Evolutionary conservation across 1,139 yeast genomes (phyloP), one percentile per base, ranked within the genome.

Genomic region (Yamadazyma diddensiae): DNA sequence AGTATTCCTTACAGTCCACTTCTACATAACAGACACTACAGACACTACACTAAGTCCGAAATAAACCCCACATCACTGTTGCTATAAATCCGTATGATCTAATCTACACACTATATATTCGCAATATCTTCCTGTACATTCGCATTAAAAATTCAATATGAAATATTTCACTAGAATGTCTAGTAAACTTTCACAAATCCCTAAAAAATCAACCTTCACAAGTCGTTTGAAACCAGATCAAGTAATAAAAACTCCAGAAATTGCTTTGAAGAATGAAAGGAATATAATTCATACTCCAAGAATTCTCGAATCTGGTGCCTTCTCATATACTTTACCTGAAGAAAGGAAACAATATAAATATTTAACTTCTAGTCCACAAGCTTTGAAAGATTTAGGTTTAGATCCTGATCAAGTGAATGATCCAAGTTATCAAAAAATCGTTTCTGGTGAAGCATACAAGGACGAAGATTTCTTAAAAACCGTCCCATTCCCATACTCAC

Each of bases 401-500:
- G 67, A 65, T 25, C 57, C 59, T 0, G 33, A 36, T 1, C 73
- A 70, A 27, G 54, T 53, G 9, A 50, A 65, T 3, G 62, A 68
- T 24, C 59, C 63, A 0, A 64, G 64, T n/a, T 80, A 74, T 43
- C 71, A 67, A 36, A 60, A 70, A 26, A 59, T 85, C 5, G 77
- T 85, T 5, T 66, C 81, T 38, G 97, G 97, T 2, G 68, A 79
- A 37, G 52, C 58, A 21, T 63, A 65, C 36, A 34, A 36, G 6
- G 49, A 55, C 16, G 49, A 54, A 22, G 43, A 48, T 9, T 57
- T 73, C 19, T 47, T 56, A 21, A 57, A 58, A 21, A 56, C 53
- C 1, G 63, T 60, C n/a, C 73, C 84, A 0, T 77, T 77, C 47
- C 97, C 97, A 0, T 90, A 84, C 59, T 77, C 96, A 6, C 90